These are phyloP conservation scores for Zarea fungicola DNA, from an alignment of 2,329 filamentous ascomycete genomes.

Conservation along the genomic window DNA sequence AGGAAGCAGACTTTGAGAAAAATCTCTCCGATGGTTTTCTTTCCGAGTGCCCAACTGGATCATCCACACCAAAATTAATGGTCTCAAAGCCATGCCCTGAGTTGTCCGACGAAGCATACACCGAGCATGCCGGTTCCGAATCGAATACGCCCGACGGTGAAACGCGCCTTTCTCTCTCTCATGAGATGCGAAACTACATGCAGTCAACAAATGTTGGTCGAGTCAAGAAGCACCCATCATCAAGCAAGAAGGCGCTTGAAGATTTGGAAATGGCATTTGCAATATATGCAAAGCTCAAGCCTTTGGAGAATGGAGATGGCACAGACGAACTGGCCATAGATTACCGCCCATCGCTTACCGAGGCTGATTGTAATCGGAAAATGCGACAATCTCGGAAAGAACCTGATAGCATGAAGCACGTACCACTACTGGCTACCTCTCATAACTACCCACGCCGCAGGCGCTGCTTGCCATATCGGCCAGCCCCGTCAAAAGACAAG, in stretches of 20 bases:
- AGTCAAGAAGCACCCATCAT: constrained; percentile 41
- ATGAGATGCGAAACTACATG: too few relatives aligned
- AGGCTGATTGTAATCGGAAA: constrained; percentile 26
- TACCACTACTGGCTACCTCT: too few relatives aligned
- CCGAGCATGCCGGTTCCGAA: neutral
- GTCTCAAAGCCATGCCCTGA: neutral
- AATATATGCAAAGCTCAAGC: constrained; percentile 24
- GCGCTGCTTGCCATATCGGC: neutral
- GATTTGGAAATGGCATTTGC: constrained; percentile 32
- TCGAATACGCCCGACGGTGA: neutral
- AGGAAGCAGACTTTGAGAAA: constrained; percentile 33
- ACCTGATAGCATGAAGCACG: too few relatives aligned
- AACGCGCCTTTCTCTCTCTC: too few relatives aligned
- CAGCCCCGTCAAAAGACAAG: neutral
- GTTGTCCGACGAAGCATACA: too few relatives aligned
- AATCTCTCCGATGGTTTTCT: constrained; percentile 36
- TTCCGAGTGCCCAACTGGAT: constrained; percentile 29
- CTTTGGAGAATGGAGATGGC: constrained; percentile 17
- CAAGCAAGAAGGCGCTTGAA: constrained; percentile 36
- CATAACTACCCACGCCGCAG: too few relatives aligned
- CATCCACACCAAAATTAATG: constrained; percentile 32
- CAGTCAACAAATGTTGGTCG: neutral
- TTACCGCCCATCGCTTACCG: constrained; percentile 16
- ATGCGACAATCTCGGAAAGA: neutral
- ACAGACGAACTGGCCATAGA: constrained; percentile 27